Evolutionary conservation across 2,329 filamentous ascomycete species (phyloP).

Genomic region (Cytospora schulzeri): DNA sequence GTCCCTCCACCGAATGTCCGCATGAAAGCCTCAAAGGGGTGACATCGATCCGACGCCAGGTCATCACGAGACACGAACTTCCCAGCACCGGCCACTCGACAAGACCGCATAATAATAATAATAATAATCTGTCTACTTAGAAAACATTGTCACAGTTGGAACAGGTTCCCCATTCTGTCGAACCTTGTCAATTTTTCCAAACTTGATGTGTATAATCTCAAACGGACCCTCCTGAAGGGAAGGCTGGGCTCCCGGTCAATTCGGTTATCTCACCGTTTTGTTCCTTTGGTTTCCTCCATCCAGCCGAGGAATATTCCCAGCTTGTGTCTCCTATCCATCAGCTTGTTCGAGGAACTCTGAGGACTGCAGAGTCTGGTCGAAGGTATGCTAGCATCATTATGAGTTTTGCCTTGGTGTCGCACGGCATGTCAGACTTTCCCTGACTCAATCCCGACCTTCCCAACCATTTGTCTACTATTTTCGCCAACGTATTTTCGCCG

Average conservation of each 20-base stretch:
- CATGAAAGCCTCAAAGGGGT: neutral
- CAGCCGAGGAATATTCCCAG: neutral
- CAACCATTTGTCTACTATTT: slow-evolving; percentile 2
- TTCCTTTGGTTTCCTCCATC: slow-evolving; percentile 2
- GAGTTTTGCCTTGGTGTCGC: slow-evolving; percentile 1
- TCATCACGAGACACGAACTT: slow-evolving; percentile 3
- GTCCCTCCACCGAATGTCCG: neutral
- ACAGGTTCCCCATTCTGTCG: neutral
- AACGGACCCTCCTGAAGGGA: neutral
- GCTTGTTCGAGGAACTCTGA: neutral
- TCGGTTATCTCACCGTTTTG: neutral
- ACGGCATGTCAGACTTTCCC: slow-evolving; percentile 13
- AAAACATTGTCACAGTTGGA: neutral
- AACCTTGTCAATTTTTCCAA: neutral
- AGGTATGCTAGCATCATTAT: neutral
- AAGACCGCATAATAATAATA: slow-evolving; percentile 1
- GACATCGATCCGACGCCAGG: slow-evolving; percentile 1
- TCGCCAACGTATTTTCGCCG: neutral
- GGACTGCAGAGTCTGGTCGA: neutral
- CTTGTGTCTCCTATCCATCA: neutral
- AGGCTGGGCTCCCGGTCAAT: neutral
- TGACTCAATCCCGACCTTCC: slow-evolving; percentile 9
- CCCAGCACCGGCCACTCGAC: neutral
- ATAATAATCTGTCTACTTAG: slow-evolving; percentile 1
- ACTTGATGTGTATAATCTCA: neutral